These are phyloP conservation scores for Metschnikowia henanensis DNA, from an alignment of 805 yeast genomes.

Conservation along the genomic window DNA sequence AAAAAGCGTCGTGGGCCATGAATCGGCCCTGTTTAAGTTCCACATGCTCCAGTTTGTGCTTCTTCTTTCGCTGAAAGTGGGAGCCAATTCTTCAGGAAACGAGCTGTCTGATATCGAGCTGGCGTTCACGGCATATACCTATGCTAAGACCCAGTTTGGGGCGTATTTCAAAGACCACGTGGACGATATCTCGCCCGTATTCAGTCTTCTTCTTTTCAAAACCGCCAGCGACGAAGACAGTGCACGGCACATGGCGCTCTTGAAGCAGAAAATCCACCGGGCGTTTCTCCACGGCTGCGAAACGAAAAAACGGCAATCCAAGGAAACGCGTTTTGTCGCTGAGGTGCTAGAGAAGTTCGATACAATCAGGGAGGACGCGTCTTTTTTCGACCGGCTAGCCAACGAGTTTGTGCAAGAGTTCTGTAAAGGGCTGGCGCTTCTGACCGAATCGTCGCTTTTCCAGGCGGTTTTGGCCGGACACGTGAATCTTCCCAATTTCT, in stretches of 20 bases:
- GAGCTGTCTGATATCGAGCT: constrained; percentile 17
- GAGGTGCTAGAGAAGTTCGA: constrained; percentile 33
- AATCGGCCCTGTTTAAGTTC: constrained; percentile 39
- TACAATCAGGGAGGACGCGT: constrained; percentile 26
- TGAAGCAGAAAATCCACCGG: constrained; percentile 1
- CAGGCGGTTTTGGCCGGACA: constrained; percentile 41
- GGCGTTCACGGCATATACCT: constrained; percentile 35
- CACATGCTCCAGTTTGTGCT: constrained; percentile 40
- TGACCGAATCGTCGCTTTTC: constrained; percentile 42
- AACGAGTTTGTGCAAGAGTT: constrained; percentile 41
- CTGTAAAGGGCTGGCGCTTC: constrained; percentile 36
- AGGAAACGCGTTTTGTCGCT: constrained; percentile 29
- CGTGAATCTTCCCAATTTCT: constrained; percentile 42
- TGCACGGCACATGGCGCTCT: constrained; percentile 12
- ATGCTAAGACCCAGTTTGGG: constrained; percentile 38
- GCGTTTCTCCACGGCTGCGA: constrained; percentile 9
- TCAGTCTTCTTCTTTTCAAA: constrained; percentile 30
- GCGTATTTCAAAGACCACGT: constrained; percentile 31
- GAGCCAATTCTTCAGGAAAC: no score
- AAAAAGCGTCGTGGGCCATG: constrained; percentile 8
- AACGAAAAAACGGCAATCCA: constrained; percentile 14
- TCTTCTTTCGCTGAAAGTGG: constrained; percentile 25
- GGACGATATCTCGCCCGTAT: constrained; percentile 35
- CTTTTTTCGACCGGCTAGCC: constrained; percentile 36
- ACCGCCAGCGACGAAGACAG: constrained; percentile 15